phyloP scores from a whole-genome alignment of 1,284 basidiomycete genomes.

The Boletus austroedulis region DNA sequence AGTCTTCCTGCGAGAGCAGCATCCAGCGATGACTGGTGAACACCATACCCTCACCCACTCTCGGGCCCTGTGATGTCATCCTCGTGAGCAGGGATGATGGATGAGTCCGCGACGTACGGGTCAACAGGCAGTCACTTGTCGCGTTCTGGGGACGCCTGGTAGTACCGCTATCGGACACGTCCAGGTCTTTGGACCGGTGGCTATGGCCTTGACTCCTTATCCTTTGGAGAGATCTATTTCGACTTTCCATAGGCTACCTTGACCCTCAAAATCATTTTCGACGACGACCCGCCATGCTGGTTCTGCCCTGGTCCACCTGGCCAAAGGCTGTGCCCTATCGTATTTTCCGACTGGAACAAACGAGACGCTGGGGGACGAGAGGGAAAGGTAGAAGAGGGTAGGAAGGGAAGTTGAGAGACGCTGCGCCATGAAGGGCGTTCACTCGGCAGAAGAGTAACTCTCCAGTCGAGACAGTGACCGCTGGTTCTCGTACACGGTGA shows the following conservation, averaged over 20 bases:
- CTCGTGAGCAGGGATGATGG: too few relatives aligned
- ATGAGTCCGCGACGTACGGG: too few relatives aligned
- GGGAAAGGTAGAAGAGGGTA: slow-evolving; percentile 65
- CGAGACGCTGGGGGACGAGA: slow-evolving; percentile 47
- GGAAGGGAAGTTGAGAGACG: slow-evolving; percentile 51
- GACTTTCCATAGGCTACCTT: slow-evolving; percentile 45
- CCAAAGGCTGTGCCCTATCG: slow-evolving; percentile 61
- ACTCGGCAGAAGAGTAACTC: slow-evolving; percentile 83
- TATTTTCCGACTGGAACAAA: slow-evolving; percentile 33
- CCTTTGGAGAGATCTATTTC: slow-evolving; percentile 60
- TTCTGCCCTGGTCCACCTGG: slow-evolving; percentile 79
- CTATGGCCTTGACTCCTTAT: slow-evolving; percentile 43
- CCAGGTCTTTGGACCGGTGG: too few relatives aligned
- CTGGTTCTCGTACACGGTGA: slow-evolving; percentile 91
- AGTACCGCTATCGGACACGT: too few relatives aligned
- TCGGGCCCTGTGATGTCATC: too few relatives aligned
- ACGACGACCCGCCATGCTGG: slow-evolving; percentile 79
- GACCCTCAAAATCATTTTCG: slow-evolving; percentile 52
- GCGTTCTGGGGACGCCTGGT: slow-evolving; percentile 25
- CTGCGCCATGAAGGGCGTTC: slow-evolving; percentile 91
- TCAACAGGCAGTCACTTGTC: slow-evolving; percentile 18
- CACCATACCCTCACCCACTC: too few relatives aligned
- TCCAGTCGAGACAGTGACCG: too few relatives aligned
- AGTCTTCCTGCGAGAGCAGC: too few relatives aligned
- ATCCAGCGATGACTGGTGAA: too few relatives aligned